Conservation (phyloP, 2,329 filamentous ascomycete species). For the Ophiocordyceps camponoti-rufipedis region DNA sequence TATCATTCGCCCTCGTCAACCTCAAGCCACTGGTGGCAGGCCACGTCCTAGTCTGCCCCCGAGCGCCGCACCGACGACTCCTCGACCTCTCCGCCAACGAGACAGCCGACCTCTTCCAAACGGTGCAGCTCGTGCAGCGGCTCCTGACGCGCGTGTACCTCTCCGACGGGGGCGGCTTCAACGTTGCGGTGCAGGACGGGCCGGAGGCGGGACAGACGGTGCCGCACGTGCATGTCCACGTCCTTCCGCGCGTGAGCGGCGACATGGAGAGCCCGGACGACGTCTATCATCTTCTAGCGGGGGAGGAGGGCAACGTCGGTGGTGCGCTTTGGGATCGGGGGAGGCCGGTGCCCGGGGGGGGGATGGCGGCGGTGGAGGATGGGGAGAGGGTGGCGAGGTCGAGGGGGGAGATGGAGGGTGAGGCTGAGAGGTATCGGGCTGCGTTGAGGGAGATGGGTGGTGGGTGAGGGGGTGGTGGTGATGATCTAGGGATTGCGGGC, state of each 20-base stretch:
- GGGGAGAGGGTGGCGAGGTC: slow-evolving; percentile 46
- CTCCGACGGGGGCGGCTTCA: slow-evolving; percentile 52
- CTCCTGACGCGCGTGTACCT: slow-evolving; percentile 50
- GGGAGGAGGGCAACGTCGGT: slow-evolving; percentile 69
- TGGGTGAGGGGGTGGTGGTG: not conserved
- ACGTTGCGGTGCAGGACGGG: slow-evolving; percentile 91
- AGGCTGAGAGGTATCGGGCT: slow-evolving; percentile 49
- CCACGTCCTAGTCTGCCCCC: slow-evolving; percentile 79
- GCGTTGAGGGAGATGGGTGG: slow-evolving; percentile 25
- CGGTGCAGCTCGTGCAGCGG: slow-evolving; percentile 64
- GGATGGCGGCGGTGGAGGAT: slow-evolving; percentile 55
- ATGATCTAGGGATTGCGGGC: too few relatives aligned
- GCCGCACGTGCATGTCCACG: slow-evolving; percentile 79
- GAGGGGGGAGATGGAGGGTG: slow-evolving; percentile 59
- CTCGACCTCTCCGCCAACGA: slow-evolving; percentile 55
- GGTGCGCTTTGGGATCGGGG: slow-evolving; percentile 43
- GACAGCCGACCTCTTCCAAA: slow-evolving; percentile 66
- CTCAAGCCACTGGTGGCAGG: slow-evolving; percentile 86
- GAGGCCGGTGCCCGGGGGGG: slow-evolving; percentile 28
- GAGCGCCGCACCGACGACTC: slow-evolving; percentile 49
- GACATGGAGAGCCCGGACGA: slow-evolving; percentile 40
- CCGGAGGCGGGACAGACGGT: slow-evolving; percentile 84
- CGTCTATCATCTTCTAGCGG: slow-evolving; percentile 70
- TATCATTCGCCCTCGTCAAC: slow-evolving; percentile 82
- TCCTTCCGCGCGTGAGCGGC: slow-evolving; percentile 55